Base-by-base conservation (phyloP, 179 eudicot genomes). In the Corrigiola litoralis region DNA sequence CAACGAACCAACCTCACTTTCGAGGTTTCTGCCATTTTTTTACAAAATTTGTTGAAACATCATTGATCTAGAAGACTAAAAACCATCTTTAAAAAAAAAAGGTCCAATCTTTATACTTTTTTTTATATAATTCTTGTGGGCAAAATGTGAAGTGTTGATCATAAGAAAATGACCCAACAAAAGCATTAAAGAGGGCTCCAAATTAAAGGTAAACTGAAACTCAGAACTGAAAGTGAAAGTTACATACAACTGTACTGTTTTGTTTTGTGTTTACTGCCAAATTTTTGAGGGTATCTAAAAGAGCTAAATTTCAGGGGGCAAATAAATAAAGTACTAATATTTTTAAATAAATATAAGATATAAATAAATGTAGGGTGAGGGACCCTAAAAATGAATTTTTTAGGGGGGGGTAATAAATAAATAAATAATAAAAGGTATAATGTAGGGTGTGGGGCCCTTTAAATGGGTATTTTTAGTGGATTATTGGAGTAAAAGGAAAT, bases 1-100 rank as follows among this genome's bases (percentile, higher is more conserved):
- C 97, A 91, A 50, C 87, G 85, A 77, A 92, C 96, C 44, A 89
- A 61, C 2, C 96, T 81, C 45, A 85, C 77, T 55, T 82, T 80
- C 8, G 72, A 69, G 1, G 77, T 40, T 69, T 86, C 89, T 23
- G 86, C 85, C 92, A 90, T 85, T 50, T 57, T 59, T 10, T 4
- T 49, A n/a, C n/a, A n/a, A n/a, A n/a, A n/a, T 57, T 34, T 33
- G 36, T 53, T 34, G 18, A 54, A 36, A 45, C 38, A 61, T 61
- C 53, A 61, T 16, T 73, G 72, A 68, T 73, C 65, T 46, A 42
- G 17, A 34, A 38, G 36, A 57, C 42, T 20, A 38, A 57, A 34
- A 18, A 27, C 16, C 23, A 24, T 33, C 25, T 33, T 40, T 10
- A 23, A 60, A 12, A 13, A 40, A 69, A 51, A 50, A 50, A 60